phyloP scores from a whole-genome alignment of 805 yeast genomes.

The Candida parachauliodes region DNA sequence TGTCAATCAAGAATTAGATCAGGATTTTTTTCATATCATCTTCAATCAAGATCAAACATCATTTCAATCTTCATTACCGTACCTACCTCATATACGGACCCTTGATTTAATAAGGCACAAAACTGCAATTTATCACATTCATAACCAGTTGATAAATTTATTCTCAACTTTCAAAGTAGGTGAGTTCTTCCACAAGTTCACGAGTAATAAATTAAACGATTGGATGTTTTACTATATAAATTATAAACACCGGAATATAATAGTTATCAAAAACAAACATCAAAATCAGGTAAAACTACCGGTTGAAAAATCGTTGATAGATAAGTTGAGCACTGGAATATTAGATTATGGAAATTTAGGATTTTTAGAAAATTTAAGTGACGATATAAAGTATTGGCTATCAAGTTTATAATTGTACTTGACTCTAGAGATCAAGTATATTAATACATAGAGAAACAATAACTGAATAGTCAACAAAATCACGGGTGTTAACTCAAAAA shows the following conservation, averaged over 20 bases:
- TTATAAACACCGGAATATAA: conserved; percentile 25
- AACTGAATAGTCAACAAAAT: neutral
- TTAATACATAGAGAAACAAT: neutral
- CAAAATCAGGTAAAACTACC: neutral
- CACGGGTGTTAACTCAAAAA: too few relatives aligned
- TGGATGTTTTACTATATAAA: conserved; percentile 41
- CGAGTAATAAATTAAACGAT: conserved; percentile 32
- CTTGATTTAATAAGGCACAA: conserved; percentile 15
- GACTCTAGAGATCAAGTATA: too few relatives aligned
- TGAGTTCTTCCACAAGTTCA: conserved; percentile 41
- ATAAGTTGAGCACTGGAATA: conserved; percentile 17
- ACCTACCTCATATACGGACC: conserved; percentile 19
- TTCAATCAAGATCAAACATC: conserved; percentile 21
- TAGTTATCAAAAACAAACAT: conserved; percentile 30
- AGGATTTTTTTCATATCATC: conserved; percentile 36
- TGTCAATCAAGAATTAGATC: conserved; percentile 21
- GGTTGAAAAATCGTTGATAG: conserved; percentile 5
- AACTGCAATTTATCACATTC: conserved; percentile 34
- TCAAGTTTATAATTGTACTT: conserved; percentile 9
- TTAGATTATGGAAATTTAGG: conserved; percentile 31
- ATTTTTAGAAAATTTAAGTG: conserved; percentile 39
- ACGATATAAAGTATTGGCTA: conserved; percentile 42
- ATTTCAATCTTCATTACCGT: conserved; percentile 37
- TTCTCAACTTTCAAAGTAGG: conserved; percentile 23
- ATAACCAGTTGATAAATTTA: conserved; percentile 33